phyloP scores from a whole-genome alignment of 2,329 filamentous ascomycete species.

The Phialocephala subalpina region DNA sequence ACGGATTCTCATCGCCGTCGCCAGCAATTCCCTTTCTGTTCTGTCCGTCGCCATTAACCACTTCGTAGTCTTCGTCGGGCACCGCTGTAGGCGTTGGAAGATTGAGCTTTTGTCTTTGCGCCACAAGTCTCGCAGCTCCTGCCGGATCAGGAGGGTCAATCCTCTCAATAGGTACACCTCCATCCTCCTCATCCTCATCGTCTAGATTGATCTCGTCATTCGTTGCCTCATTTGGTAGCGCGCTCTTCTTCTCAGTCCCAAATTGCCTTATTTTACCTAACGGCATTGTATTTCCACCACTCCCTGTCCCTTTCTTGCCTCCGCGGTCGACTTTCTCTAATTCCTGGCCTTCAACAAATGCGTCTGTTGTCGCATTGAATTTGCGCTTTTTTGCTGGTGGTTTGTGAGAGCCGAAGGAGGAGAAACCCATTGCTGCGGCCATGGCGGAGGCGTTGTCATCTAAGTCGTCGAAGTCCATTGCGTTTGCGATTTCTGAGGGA shows the following conservation, averaged over 20 bases:
- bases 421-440: conserved; percentile 75
- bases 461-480: conserved; percentile 23
- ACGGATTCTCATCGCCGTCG: neutral
- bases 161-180: conserved; percentile 32
- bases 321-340: conserved; percentile 42
- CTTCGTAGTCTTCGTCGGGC: conserved; percentile 44
- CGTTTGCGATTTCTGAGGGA: neutral
- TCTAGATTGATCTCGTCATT: conserved; percentile 38
- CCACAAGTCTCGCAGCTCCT: conserved; percentile 37
- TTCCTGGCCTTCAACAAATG: conserved; percentile 51
- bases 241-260: conserved; percentile 26
- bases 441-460: conserved; percentile 34
- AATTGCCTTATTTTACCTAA: conserved; percentile 40
- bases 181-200: conserved; percentile 32
- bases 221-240: conserved; percentile 2
- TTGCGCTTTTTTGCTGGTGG: conserved; percentile 69
- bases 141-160: neutral
- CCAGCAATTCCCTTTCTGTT: conserved; percentile 30
- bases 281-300: conserved; percentile 43
- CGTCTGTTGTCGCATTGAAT: conserved; percentile 65
- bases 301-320: conserved; percentile 44
- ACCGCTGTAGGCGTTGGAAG: conserved; percentile 59
- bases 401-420: conserved; percentile 68
- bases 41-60: conserved; percentile 42
- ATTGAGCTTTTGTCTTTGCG: conserved; percentile 64